Evolutionary conservation across 441 rosid genomes (phyloP).

Genomic region (Gossypium schwendimanii): DNA sequence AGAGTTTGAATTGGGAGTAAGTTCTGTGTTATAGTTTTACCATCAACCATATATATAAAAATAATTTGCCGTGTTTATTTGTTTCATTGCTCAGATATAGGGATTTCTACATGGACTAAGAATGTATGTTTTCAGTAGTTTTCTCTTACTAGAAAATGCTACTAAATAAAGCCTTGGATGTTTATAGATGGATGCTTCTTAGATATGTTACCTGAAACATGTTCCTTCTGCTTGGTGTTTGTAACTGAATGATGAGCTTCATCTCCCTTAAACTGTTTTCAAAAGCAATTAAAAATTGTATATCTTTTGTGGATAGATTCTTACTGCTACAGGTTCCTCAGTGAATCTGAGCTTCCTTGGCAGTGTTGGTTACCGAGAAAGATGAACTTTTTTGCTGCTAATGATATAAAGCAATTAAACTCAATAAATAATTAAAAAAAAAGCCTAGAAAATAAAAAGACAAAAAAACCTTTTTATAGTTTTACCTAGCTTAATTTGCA

Average conservation of each 20-base stretch:
- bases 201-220: constrained; percentile 15
- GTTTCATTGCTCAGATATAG: not conserved
- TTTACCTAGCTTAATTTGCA: constrained; percentile 23
- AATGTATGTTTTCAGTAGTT: too few relatives aligned
- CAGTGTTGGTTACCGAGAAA: constrained; percentile 13
- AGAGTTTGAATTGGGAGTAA: too few relatives aligned
- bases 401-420: not conserved
- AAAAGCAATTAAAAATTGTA: not conserved
- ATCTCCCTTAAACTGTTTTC: constrained; percentile 20
- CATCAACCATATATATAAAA: too few relatives aligned
- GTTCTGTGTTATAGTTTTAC: too few relatives aligned
- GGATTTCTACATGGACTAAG: not conserved
- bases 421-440: not conserved
- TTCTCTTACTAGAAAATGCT: not conserved
- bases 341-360: constrained; percentile 44
- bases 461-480: not conserved
- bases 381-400: constrained; percentile 11
- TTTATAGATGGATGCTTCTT: not conserved
- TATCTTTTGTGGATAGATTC: not conserved
- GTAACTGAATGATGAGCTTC: constrained; percentile 13
- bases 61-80: not conserved
- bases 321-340: constrained; percentile 19
- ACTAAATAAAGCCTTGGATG: not conserved
- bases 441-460: not conserved
- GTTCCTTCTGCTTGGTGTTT: constrained; percentile 7